Evolutionary conservation across 2,329 filamentous ascomycete genomes (phyloP).

Genomic region (Diaporthe caulivora): DNA sequence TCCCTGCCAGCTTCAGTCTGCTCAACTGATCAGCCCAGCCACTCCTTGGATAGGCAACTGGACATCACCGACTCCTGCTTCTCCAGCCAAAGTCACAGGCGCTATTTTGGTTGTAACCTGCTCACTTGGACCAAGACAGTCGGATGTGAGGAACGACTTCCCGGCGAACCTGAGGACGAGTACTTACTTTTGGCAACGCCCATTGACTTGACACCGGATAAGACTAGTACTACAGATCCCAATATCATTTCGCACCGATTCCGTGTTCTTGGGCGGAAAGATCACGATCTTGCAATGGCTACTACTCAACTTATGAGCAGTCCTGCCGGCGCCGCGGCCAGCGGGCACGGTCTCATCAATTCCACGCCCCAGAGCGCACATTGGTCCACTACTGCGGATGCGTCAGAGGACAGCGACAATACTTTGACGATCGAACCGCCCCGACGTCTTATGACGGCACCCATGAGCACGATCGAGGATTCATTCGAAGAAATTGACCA

Average conservation of each 20-base stretch:
- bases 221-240: not conserved
- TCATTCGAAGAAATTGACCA: conserved; percentile 73
- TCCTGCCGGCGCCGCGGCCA: conserved; percentile 10
- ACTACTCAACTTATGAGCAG: not conserved
- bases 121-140: conserved; percentile 53
- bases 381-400: conserved; percentile 35
- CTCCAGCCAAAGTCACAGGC: conserved; percentile 27
- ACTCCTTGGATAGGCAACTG: not conserved
- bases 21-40: conserved; percentile 19
- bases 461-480: conserved; percentile 64
- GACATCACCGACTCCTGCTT: not conserved
- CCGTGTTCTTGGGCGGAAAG: conserved; percentile 26
- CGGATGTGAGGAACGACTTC: conserved; percentile 42
- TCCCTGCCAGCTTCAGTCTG: conserved; percentile 50
- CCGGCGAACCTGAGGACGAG: conserved; percentile 50
- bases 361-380: conserved; percentile 28
- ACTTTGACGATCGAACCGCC: conserved; percentile 33
- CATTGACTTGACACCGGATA: conserved; percentile 45
- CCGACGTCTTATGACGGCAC: conserved; percentile 21
- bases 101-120: conserved; percentile 55
- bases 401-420: conserved; percentile 38
- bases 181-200: conserved; percentile 63
- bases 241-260: conserved; percentile 34
- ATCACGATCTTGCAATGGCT: conserved; percentile 24
- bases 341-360: not conserved